A percentile compares a stretch with the other conserved stretches of the same genome.
These are phyloP conservation scores for Trypanosoma avium DNA, from an alignment of 208 protist species.

Conservation along the genomic window DNA sequence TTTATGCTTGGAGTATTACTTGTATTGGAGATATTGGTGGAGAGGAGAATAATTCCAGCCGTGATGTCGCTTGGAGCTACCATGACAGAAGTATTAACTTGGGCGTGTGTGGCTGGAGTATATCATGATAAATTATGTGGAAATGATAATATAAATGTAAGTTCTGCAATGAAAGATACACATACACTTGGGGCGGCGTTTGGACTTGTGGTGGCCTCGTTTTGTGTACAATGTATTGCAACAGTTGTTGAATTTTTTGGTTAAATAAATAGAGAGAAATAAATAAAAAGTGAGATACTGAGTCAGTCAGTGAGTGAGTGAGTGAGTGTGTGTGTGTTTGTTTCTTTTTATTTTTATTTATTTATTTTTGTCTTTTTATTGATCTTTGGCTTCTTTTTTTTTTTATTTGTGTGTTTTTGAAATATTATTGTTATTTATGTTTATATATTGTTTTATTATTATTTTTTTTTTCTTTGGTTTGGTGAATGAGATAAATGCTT, in stretches of 20 bases:
- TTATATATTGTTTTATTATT: constrained; percentile 1
- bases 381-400: too few species aligned
- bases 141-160: background rate
- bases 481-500: too few species aligned
- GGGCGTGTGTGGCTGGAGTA: background rate
- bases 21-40: background rate
- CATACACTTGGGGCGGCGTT: background rate
- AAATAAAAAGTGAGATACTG: too few species aligned
- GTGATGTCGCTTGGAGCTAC: background rate
- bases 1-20: background rate
- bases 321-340: too few species aligned
- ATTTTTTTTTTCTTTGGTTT: background rate
- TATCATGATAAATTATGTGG: background rate
- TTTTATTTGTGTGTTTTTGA: too few species aligned
- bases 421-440: background rate
- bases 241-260: background rate
- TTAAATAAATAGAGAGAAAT: background rate
- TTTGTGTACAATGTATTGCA: background rate
- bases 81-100: background rate
- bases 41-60: background rate
- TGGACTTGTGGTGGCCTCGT: background rate
- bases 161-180: background rate
- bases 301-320: too few species aligned
- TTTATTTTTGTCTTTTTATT: too few species aligned
- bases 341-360: too few species aligned